Percentiles rank a stretch among this genome's conserved stretches.
phyloP scores from a whole-genome alignment of 805 yeast genomes.

The Metschnikowia santaceciliae region DNA sequence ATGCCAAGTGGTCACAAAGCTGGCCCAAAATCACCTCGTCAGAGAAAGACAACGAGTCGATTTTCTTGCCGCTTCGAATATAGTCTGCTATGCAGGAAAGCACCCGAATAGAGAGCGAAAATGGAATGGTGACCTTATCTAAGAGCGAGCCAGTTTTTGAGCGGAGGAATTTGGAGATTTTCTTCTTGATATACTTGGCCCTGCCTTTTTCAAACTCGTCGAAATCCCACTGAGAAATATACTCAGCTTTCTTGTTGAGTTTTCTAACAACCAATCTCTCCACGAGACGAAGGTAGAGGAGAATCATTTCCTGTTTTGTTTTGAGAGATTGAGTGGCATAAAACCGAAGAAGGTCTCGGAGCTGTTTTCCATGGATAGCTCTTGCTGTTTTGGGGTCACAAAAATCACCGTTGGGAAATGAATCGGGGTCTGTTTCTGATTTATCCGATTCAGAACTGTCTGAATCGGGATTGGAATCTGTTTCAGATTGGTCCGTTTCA shows the following conservation, averaged over 20 bases:
- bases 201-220: constrained; percentile 1
- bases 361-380: not conserved
- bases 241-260: not conserved
- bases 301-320: constrained; percentile 1
- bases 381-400: not conserved
- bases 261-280: not conserved
- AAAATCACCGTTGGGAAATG: not conserved
- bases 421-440: not conserved
- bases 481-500: no score
- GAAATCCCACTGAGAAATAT: constrained; percentile 1
- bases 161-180: not conserved
- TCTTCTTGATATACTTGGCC: constrained; percentile 1
- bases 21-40: not conserved
- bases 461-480: not conserved
- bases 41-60: not conserved
- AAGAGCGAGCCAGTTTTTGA: constrained; percentile 2
- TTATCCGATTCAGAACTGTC: not conserved
- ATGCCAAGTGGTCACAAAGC: not conserved
- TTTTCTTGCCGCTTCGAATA: constrained; percentile 1
- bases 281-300: constrained; percentile 1
- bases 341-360: not conserved
- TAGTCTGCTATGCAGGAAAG: not conserved
- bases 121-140: not conserved
- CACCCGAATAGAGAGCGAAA: not conserved
- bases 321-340: not conserved